Evolutionary conservation across 2,329 filamentous ascomycete genomes (phyloP).

Genomic region (Colletotrichum magnum): DNA sequence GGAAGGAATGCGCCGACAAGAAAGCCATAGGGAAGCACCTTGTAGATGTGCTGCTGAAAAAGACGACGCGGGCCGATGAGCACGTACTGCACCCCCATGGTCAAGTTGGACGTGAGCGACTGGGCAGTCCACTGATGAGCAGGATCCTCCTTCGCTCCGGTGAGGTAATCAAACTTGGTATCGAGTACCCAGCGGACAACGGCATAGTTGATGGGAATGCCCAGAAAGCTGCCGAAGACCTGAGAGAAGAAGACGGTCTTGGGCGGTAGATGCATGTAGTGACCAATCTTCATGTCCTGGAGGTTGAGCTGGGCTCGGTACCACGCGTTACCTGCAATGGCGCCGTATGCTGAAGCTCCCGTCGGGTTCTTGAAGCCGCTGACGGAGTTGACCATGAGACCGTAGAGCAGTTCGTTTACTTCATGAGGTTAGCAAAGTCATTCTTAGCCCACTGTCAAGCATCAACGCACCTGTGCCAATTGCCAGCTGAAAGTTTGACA

Average conservation of each 20-base stretch:
- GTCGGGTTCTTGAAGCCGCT: constrained; percentile 63
- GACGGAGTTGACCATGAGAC: constrained; percentile 69
- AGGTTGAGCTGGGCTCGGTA: constrained; percentile 71
- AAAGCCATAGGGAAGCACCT: constrained; percentile 66
- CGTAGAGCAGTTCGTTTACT: constrained; percentile 70
- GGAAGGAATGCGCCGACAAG: constrained; percentile 63
- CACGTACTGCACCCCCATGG: constrained; percentile 72
- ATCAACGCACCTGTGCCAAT: constrained; percentile 22
- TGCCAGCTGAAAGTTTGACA: constrained; percentile 66
- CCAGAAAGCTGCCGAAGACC: constrained; percentile 70
- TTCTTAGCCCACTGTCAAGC: no score
- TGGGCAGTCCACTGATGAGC: constrained; percentile 75
- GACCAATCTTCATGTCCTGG: constrained; percentile 64
- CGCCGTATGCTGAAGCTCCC: constrained; percentile 70
- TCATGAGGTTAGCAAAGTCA: neutral
- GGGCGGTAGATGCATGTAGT: constrained; percentile 70
- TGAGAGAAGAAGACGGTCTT: constrained; percentile 73
- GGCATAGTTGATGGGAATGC: constrained; percentile 73
- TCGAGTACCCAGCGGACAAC: constrained; percentile 73
- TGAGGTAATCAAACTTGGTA: constrained; percentile 69
- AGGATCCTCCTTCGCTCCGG: constrained; percentile 65
- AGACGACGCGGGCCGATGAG: constrained; percentile 61
- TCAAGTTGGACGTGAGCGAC: constrained; percentile 63
- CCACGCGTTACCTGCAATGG: constrained; percentile 74
- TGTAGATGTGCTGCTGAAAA: constrained; percentile 63